A percentile compares a stretch with the other conserved stretches of the same genome.
phyloP scores from a whole-genome alignment of 306 rosid genomes.

The Adenanthera pavonina region DNA sequence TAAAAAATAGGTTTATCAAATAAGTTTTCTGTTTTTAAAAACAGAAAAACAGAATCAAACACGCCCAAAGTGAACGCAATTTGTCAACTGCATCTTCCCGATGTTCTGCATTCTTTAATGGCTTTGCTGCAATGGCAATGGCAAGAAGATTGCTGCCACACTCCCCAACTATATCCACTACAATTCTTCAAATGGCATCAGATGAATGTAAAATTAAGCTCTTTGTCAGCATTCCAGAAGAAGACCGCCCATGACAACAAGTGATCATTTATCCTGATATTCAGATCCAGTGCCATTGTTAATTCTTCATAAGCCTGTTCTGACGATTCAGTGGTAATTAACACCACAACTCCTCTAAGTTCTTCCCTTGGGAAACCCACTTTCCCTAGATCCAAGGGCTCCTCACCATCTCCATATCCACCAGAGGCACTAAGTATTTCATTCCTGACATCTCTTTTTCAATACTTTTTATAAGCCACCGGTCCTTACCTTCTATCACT shows the following conservation, averaged over 20 bases:
- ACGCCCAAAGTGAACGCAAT: background rate
- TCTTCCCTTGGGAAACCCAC: background rate
- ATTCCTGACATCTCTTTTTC: background rate
- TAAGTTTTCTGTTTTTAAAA: no score
- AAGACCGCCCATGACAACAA: constrained; percentile 23
- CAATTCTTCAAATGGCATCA: background rate
- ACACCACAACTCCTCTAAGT: background rate
- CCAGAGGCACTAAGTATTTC: constrained; percentile 4
- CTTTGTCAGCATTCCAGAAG: background rate
- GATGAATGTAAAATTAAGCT: background rate
- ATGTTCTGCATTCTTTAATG: background rate
- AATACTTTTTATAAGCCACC: background rate
- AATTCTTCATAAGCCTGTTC: background rate
- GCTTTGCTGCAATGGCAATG: background rate
- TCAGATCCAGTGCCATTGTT: background rate
- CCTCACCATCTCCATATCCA: background rate
- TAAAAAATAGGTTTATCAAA: no score
- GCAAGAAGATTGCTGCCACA: constrained; percentile 33
- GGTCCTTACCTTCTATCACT: background rate
- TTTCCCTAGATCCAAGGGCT: background rate
- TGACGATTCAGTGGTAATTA: background rate
- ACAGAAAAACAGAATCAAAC: no score
- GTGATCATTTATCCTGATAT: constrained; percentile 17
- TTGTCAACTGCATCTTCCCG: background rate
- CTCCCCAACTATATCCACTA: constrained; percentile 3